A percentile compares a stretch with the other conserved stretches of the same genome.
Conservation (phyloP, 257 asterid species). For the Eustoma russellianum region DNA sequence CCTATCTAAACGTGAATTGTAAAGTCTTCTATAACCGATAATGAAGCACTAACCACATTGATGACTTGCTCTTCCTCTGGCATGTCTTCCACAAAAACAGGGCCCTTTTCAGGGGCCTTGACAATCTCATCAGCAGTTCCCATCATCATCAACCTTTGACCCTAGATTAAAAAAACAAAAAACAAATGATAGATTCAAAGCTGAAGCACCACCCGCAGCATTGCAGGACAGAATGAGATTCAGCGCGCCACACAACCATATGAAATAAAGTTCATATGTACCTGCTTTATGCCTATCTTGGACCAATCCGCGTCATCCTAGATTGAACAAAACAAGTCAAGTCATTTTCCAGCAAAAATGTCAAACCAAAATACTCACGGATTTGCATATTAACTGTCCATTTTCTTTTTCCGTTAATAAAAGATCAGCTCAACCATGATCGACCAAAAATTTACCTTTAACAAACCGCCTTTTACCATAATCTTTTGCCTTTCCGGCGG, state of each 20-base stretch:
- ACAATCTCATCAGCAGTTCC: constrained; percentile 98
- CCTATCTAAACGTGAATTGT: neutral
- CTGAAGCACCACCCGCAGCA: neutral
- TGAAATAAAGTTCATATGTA: constrained; percentile 11
- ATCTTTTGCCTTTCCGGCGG: constrained; percentile 99
- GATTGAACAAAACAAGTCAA: constrained; percentile 12
- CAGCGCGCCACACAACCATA: too few relatives aligned
- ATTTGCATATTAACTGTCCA: constrained; percentile 2
- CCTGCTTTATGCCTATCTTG: constrained; percentile 87
- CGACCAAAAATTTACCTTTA: constrained; percentile 52
- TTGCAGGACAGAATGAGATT: too few relatives aligned
- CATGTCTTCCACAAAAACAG: constrained; percentile 88
- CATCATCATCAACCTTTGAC: constrained; percentile 99
- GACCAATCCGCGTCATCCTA: constrained; percentile 98
- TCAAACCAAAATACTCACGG: constrained; percentile 2
- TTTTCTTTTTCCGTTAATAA: constrained; percentile 1
- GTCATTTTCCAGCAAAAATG: constrained; percentile 4
- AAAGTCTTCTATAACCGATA: neutral
- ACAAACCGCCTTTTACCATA: constrained; percentile 95
- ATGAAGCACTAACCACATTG: constrained; percentile 45
- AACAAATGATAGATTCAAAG: neutral
- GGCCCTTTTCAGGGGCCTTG: constrained; percentile 97
- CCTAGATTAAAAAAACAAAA: constrained; percentile 62
- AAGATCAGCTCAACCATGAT: neutral
- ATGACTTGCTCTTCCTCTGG: constrained; percentile 87